A percentile compares a stretch with the other conserved stretches of the same genome.
These are phyloP conservation scores for Colletotrichum musae DNA, from an alignment of 2,329 filamentous ascomycete species.

Conservation along the genomic window DNA sequence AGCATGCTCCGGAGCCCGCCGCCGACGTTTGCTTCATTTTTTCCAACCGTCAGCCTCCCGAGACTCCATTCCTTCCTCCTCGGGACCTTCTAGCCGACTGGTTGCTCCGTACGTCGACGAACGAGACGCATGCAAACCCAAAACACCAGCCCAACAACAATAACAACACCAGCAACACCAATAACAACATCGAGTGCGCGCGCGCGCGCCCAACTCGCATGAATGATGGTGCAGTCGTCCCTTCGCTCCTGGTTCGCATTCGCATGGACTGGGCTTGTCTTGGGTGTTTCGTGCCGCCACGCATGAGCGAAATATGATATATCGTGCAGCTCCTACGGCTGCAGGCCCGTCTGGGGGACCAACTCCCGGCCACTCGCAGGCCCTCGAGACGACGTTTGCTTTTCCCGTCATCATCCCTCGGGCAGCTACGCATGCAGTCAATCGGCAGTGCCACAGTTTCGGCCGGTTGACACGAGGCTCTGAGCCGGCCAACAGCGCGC, in stretches of 20 bases:
- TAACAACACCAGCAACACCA: too few relatives aligned
- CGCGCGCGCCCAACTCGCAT: background rate
- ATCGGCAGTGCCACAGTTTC: slow-evolving; percentile 38
- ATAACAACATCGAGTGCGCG: background rate
- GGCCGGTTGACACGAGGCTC: slow-evolving; percentile 40
- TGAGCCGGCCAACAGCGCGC: slow-evolving; percentile 27
- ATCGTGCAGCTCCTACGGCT: slow-evolving; percentile 30
- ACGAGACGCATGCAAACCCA: background rate
- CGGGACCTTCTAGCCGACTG: slow-evolving; percentile 11
- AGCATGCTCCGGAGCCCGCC: slow-evolving; percentile 16
- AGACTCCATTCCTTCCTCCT: slow-evolving; percentile 28
- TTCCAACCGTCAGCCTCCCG: slow-evolving; percentile 22
- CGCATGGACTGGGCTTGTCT: slow-evolving; percentile 3
- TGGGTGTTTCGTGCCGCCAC: slow-evolving; percentile 31
- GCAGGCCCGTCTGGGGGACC: slow-evolving; percentile 26
- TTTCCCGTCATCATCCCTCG: slow-evolving; percentile 38
- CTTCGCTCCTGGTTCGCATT: background rate
- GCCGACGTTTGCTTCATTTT: slow-evolving; percentile 18
- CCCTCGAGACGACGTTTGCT: slow-evolving; percentile 28
- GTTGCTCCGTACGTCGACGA: background rate
- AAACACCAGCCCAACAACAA: slow-evolving; percentile 1
- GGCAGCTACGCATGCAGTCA: slow-evolving; percentile 41
- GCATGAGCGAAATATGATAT: slow-evolving; percentile 28
- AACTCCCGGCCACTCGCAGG: slow-evolving; percentile 27
- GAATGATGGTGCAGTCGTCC: slow-evolving; percentile 5